phyloP scores from a whole-genome alignment of 257 asterid species.

The Solanum tarijense region DNA sequence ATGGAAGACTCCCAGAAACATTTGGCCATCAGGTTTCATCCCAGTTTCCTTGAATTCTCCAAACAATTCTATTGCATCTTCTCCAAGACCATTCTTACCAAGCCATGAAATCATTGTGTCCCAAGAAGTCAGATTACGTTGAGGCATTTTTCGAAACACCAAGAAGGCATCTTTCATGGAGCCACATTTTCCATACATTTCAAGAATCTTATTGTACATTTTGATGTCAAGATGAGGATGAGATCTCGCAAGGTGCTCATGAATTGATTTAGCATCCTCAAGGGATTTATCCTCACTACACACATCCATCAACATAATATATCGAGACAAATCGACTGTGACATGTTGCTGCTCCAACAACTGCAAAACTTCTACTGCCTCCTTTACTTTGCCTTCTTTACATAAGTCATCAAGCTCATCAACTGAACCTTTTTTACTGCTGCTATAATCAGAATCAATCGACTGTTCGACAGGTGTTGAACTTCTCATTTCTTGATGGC shows the following conservation, averaged over 20 bases:
- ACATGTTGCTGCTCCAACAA: constrained; percentile 33
- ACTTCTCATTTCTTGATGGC: constrained; percentile 8
- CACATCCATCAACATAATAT: constrained; percentile 35
- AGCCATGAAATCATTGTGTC: constrained; percentile 69
- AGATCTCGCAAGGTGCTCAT: constrained; percentile 44
- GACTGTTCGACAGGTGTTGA: constrained; percentile 6
- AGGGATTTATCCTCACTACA: constrained; percentile 60
- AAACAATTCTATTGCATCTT: constrained; percentile 57
- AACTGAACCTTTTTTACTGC: constrained; percentile 9
- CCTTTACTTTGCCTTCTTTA: constrained; percentile 44
- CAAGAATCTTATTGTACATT: constrained; percentile 49
- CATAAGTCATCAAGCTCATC: constrained; percentile 49
- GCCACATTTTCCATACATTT: constrained; percentile 63
- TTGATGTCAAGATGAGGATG: constrained; percentile 33
- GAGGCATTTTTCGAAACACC: constrained; percentile 51
- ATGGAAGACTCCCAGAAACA: constrained; percentile 51
- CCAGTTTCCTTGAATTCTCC: constrained; percentile 58
- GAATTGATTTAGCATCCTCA: constrained; percentile 52
- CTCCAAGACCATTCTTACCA: constrained; percentile 56
- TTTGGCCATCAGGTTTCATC: constrained; percentile 55
- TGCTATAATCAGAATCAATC: constrained; percentile 15
- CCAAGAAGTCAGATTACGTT: constrained; percentile 70
- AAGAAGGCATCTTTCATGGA: constrained; percentile 53
- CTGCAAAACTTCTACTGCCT: constrained; percentile 45
- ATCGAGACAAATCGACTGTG: constrained; percentile 45